phyloP scores from a whole-genome alignment of 179 eudicot genomes.

The Gypsophila paniculata region DNA sequence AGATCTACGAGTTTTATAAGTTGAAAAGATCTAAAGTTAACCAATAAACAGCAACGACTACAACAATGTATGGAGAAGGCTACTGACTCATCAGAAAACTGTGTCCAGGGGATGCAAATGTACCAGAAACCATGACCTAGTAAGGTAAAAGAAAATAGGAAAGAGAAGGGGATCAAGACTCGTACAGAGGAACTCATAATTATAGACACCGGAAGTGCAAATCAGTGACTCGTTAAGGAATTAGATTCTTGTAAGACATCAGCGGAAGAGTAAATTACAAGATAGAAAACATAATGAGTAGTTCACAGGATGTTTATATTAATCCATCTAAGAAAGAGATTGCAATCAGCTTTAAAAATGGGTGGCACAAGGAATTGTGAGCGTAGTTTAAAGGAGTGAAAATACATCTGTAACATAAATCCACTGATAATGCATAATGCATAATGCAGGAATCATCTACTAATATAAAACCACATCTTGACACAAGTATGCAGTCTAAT shows the following conservation, averaged over 20 bases:
- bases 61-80: neutral
- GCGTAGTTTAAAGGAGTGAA: neutral
- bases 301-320: neutral
- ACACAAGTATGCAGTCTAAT: neutral
- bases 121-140: neutral
- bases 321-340: conserved; percentile 12
- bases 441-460: neutral
- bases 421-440: no score
- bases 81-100: neutral
- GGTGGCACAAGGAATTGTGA: neutral
- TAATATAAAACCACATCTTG: neutral
- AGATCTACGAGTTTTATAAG: neutral
- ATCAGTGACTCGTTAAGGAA: neutral
- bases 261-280: neutral
- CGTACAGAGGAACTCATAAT: neutral
- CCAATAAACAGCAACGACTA: neutral
- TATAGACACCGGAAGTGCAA: neutral
- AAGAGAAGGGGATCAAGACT: neutral
- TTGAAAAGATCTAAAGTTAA: neutral
- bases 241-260: conserved; percentile 9
- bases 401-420: neutral
- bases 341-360: conserved; percentile 5
- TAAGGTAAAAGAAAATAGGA: neutral
- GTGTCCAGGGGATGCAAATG: neutral
- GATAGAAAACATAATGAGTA: neutral